Conservation (phyloP, 2,329 filamentous ascomycete genomes). For the Phoma herbarum region DNA sequence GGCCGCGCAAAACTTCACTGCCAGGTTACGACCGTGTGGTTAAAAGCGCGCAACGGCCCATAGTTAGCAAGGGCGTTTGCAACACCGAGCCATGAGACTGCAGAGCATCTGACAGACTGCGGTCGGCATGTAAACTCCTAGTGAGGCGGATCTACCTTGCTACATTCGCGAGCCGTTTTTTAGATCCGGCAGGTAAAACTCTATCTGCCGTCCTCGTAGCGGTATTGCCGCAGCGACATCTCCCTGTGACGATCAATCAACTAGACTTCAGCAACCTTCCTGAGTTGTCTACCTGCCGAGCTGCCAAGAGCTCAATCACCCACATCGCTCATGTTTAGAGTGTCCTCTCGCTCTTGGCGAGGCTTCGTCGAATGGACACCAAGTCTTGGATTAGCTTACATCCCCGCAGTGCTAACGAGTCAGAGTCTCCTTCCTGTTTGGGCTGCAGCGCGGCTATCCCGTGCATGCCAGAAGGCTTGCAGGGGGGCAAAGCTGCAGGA, state of each 20-base stretch:
- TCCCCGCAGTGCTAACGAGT: not conserved
- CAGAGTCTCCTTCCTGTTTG: not conserved
- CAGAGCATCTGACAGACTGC: not conserved
- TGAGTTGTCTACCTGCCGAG: conserved; percentile 3
- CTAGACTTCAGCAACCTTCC: conserved; percentile 7
- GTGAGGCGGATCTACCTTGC: not conserved
- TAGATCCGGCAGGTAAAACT: not conserved
- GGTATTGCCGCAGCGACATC: not conserved
- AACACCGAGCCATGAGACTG: too few species aligned
- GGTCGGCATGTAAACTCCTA: not conserved
- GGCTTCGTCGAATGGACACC: not conserved
- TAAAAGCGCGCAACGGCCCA: not conserved
- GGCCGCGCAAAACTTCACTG: not conserved
- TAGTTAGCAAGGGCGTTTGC: not conserved
- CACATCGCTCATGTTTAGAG: conserved; percentile 4
- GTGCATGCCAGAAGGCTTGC: not conserved
- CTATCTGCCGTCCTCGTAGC: not conserved
- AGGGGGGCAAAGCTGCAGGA: not conserved
- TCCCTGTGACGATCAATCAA: not conserved
- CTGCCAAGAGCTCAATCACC: conserved; percentile 7
- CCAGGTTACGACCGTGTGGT: not conserved
- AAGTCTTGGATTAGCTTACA: not conserved
- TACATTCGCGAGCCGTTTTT: not conserved
- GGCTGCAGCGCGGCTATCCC: not conserved
- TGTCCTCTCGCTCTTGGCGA: not conserved